phyloP scores from a whole-genome alignment of 768 basidiomycete genomes.

The Daedaleopsis nitida region DNA sequence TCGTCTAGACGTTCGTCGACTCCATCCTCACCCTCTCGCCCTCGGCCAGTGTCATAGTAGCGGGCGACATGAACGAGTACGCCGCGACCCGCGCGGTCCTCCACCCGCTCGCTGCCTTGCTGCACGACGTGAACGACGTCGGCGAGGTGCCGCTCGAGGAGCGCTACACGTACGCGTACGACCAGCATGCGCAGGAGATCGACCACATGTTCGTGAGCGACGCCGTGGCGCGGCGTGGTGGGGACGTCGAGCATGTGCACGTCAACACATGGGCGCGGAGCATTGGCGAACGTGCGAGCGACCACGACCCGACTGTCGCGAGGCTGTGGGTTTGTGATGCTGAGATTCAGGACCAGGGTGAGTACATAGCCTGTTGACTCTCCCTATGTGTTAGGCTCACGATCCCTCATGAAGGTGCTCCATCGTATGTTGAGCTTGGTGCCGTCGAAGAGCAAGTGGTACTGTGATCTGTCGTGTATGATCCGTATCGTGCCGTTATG shows the following conservation, averaged over 20 bases:
- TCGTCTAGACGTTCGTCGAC: slow-evolving; percentile 48
- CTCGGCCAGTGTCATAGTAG: slow-evolving; percentile 52
- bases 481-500: no score
- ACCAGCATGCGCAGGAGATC: slow-evolving; percentile 59
- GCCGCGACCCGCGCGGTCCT: slow-evolving; percentile 54
- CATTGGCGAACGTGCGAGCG: slow-evolving; percentile 46
- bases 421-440: not conserved
- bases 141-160: slow-evolving; percentile 50
- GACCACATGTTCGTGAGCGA: slow-evolving; percentile 59
- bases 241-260: slow-evolving; percentile 59
- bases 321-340: slow-evolving; percentile 48
- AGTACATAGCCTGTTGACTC: not conserved
- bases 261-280: slow-evolving; percentile 58
- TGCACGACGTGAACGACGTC: slow-evolving; percentile 54
- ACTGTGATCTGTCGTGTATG: no score
- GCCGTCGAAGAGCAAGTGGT: not conserved
- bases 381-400: no score
- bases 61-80: slow-evolving; percentile 67
- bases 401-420: no score
- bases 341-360: not conserved
- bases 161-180: slow-evolving; percentile 63
- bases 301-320: slow-evolving; percentile 64
- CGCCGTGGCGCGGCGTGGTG: slow-evolving; percentile 42
- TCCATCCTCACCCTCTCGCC: slow-evolving; percentile 44
- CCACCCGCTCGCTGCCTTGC: slow-evolving; percentile 40